Conservation (phyloP, 805 yeast species). For the Kodamaea restingae region DNA sequence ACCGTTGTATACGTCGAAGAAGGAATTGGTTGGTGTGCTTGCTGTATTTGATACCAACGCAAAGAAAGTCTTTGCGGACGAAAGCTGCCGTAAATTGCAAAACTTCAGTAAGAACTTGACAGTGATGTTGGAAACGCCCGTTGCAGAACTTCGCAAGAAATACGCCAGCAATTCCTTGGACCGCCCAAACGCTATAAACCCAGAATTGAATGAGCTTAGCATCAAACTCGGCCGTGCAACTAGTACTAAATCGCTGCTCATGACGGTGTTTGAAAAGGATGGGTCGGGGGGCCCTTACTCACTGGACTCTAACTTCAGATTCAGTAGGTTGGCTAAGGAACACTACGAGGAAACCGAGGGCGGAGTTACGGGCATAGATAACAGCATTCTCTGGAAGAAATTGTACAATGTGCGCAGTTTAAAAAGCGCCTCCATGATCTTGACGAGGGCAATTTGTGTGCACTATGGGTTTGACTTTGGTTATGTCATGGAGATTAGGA, state of each 20-base stretch:
- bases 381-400: conserved; percentile 32
- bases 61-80: conserved; percentile 32
- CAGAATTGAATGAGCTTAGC: conserved; percentile 29
- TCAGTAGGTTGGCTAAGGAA: conserved; percentile 22
- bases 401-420: conserved; percentile 36
- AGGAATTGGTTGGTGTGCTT: conserved; percentile 51
- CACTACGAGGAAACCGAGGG: conserved; percentile 7
- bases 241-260: conserved; percentile 30
- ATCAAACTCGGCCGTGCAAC: conserved; percentile 56
- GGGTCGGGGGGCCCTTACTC: conserved; percentile 62
- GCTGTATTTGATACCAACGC: conserved; percentile 53
- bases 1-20: conserved; percentile 42
- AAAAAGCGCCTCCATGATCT: conserved; percentile 39
- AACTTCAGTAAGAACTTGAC: conserved; percentile 40
- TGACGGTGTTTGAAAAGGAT: conserved; percentile 55
- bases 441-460: conserved; percentile 36
- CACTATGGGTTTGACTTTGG: conserved; percentile 40
- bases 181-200: neutral
- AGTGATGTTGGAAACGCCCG: conserved; percentile 35
- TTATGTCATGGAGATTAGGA: conserved; percentile 48
- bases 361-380: conserved; percentile 13
- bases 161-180: conserved; percentile 4
- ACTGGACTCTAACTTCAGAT: conserved; percentile 45
- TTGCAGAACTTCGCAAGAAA: conserved; percentile 13
- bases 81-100: conserved; percentile 33